Percentiles rank a stretch among this genome's conserved stretches.
Conservation (phyloP, 805 yeast species). For the Saccharomycopsis olivae region DNA sequence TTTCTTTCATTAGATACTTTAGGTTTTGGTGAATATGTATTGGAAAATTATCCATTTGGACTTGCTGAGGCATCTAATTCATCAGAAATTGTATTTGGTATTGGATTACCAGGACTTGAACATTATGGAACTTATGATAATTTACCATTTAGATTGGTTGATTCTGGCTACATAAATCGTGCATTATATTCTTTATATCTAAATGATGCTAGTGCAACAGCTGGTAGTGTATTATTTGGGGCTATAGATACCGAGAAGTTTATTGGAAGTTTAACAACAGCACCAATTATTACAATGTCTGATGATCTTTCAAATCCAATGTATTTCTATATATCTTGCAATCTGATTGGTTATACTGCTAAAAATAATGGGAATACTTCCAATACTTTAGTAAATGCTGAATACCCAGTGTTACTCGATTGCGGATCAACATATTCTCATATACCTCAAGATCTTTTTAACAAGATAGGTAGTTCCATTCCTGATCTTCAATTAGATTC, state of each 20-base stretch:
- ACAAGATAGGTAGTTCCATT: constrained; percentile 4
- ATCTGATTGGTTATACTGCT: background rate
- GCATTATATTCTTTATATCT: constrained; percentile 55
- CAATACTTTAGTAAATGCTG: constrained; percentile 1
- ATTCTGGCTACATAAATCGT: constrained; percentile 44
- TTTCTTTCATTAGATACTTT: constrained; percentile 57
- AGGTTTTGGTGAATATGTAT: constrained; percentile 35
- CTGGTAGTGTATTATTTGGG: constrained; percentile 60
- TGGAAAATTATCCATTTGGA: constrained; percentile 54
- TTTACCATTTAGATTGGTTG: constrained; percentile 51
- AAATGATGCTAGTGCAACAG: constrained; percentile 29
- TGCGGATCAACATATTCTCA: constrained; percentile 43
- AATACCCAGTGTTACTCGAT: constrained; percentile 36
- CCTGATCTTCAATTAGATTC: constrained; percentile 8
- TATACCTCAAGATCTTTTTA: constrained; percentile 28
- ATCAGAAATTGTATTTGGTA: constrained; percentile 60
- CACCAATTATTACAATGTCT: too few species aligned
- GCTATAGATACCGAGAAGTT: constrained; percentile 60
- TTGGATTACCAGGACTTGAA: constrained; percentile 64
- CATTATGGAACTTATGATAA: constrained; percentile 52
- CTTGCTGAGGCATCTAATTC: constrained; percentile 60
- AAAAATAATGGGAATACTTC: background rate
- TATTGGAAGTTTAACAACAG: constrained; percentile 39
- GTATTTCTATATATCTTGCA: background rate
- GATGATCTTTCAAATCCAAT: too few species aligned